These are phyloP conservation scores for Polychaeton citri DNA, from an alignment of 2,329 filamentous ascomycete species.

Conservation along the genomic window DNA sequence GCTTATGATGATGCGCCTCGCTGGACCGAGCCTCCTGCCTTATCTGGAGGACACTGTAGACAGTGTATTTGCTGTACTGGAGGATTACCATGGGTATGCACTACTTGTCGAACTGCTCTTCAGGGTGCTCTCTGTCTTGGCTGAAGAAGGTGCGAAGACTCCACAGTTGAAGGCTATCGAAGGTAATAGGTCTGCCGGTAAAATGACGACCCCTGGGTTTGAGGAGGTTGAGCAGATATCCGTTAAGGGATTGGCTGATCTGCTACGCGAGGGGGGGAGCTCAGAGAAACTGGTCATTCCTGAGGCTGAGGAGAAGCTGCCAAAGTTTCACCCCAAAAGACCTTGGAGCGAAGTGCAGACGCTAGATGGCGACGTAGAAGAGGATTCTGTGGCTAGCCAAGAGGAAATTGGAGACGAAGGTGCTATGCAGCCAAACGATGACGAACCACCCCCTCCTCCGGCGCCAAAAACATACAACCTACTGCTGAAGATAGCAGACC, in stretches of 20 bases:
- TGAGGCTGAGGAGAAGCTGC: conserved; percentile 18
- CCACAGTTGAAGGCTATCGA: conserved; percentile 34
- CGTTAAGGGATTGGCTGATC: conserved; percentile 1
- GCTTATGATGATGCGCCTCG: conserved; percentile 84
- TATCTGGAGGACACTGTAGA: conserved; percentile 85
- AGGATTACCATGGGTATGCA: conserved; percentile 89
- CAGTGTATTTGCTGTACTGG: conserved; percentile 83
- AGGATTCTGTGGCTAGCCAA: conserved; percentile 9
- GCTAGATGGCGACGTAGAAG: conserved; percentile 22
- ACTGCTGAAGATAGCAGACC: conserved; percentile 64
- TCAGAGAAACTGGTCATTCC: conserved; percentile 4
- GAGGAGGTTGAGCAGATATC: conserved; percentile 7
- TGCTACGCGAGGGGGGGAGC: conserved; percentile 1
- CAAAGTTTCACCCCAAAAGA: conserved; percentile 17
- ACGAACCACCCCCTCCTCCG: conserved; percentile 38
- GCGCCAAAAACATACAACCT: conserved; percentile 66
- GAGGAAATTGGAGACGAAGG: conserved; percentile 13
- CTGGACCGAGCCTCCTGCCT: conserved; percentile 67
- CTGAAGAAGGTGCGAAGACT: conserved; percentile 61
- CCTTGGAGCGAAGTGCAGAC: conserved; percentile 16
- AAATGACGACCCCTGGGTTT: conserved; percentile 32
- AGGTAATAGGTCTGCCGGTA: conserved; percentile 4
- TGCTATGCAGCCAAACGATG: conserved; percentile 13
- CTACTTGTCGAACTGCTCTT: conserved; percentile 77
- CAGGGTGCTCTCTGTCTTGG: conserved; percentile 65